Evolutionary conservation across 2,329 filamentous ascomycete genomes (phyloP), one percentile per base, ranked within the genome.

Genomic region (Xylariaceae sp.): DNA sequence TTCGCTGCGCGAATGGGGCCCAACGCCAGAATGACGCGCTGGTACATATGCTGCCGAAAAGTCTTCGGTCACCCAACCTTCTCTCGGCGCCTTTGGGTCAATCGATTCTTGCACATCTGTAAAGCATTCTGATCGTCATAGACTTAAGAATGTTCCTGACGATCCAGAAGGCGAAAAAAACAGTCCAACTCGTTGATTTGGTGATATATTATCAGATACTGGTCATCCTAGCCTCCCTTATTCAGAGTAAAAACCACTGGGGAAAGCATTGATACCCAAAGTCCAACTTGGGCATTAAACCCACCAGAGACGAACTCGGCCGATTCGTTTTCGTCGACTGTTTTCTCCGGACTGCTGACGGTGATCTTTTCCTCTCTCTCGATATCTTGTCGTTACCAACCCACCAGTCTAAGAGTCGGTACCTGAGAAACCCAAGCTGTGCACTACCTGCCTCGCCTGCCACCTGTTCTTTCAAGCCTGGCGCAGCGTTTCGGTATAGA

Each of bases 221-320:
- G 47, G 51, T 43, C 45, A 45, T 28, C 22, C 44, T 57, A 39
- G 51, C 54, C 47, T 54, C 47, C 48, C 56, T 59, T 59, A 56
- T 57, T 50, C 47, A 51, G 42, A 52, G 10, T 42, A 11, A 42
- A 55, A 38, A 28, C 46, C 41, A 54, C 44, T n/a, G 49, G 47
- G 51, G 50, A 54, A n/a, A 44, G 58, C 58, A 61, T 67, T 67
- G 65, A 54, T 66, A 66, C 65, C 65, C 63, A 66, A 66, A 54
- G 54, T 54, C 59, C 56, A 50, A 64, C 57, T 63, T 54, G 60
- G 62, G 62, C 56, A 61, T 66, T 61, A 62, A 63, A 59, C 53
- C 41, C 49, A 43, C 42, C 22, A 13, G 19, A 17, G n/a, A 42
- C 40, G 12, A 17, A 17, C 17, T 12, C 40, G 17, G 13, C 40